Evolutionary conservation across 176 grass and related monocot genomes (phyloP).

Genomic region (Aegilops umbellulata): DNA sequence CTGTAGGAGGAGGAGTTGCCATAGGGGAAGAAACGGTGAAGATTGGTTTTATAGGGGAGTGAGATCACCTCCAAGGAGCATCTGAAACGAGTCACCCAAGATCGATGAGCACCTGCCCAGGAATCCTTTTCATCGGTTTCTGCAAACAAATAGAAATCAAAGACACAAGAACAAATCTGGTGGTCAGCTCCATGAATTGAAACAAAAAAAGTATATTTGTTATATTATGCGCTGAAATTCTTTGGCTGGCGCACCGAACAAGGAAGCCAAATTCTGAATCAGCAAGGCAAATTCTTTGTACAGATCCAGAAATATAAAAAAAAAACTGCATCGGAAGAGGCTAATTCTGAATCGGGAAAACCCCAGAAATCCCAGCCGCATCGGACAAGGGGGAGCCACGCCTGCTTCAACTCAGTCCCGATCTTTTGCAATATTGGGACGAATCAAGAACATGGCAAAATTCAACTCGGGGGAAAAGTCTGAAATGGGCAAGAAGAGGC

Average conservation of each 20-base stretch:
- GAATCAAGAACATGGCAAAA: neutral
- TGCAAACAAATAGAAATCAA: neutral
- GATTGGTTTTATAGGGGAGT: slow-evolving; percentile 18
- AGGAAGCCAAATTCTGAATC: neutral
- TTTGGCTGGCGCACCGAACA: no score
- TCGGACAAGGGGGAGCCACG: neutral
- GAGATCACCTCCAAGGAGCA: slow-evolving; percentile 32
- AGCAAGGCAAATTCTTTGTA: neutral
- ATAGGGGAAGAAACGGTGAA: slow-evolving; percentile 11
- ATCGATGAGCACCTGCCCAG: slow-evolving; percentile 16
- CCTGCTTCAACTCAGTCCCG: neutral
- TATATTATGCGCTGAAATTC: neutral
- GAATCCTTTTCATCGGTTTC: slow-evolving; percentile 19
- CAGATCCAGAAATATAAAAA: neutral
- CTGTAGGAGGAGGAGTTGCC: slow-evolving; percentile 1
- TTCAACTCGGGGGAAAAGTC: neutral
- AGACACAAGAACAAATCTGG: neutral
- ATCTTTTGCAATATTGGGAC: neutral
- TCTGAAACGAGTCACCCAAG: slow-evolving; percentile 34
- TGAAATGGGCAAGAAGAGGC: slow-evolving; percentile 14
- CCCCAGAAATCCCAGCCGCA: neutral
- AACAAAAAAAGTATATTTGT: neutral
- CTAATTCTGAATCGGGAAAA: neutral
- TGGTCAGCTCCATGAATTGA: neutral
- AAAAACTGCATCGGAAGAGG: neutral